These are phyloP conservation scores for Cerioporus squamosus DNA, from an alignment of 1,284 basidiomycete species.

Conservation along the genomic window DNA sequence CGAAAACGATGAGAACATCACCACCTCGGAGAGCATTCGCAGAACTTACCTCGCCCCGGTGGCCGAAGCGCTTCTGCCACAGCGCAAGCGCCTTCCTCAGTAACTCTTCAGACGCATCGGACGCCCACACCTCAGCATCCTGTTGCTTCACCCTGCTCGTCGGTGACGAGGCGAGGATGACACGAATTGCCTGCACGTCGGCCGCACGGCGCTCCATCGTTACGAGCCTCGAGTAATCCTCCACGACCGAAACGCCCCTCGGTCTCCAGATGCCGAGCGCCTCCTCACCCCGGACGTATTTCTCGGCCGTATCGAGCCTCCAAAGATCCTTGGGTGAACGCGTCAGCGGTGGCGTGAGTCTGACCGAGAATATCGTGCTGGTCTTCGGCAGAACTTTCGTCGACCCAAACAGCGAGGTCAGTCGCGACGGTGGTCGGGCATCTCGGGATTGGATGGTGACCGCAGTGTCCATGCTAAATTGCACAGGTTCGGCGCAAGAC, in stretches of 20 bases:
- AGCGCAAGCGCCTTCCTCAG: slow-evolving; percentile 69
- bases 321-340: slow-evolving; percentile 90
- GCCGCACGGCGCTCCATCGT: slow-evolving; percentile 76
- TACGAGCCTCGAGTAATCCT: slow-evolving; percentile 79
- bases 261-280: slow-evolving; percentile 83
- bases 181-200: slow-evolving; percentile 88
- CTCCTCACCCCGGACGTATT: slow-evolving; percentile 93
- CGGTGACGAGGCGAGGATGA: slow-evolving; percentile 67
- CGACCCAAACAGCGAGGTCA: slow-evolving; percentile 78
- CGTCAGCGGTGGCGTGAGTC: slow-evolving; percentile 84
- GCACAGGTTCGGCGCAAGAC: slow-evolving; percentile 80
- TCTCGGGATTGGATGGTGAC: slow-evolving; percentile 88
- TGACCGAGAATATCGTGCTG: slow-evolving; percentile 82
- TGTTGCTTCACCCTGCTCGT: slow-evolving; percentile 49
- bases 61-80: slow-evolving; percentile 85
- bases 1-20: not conserved
- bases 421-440: slow-evolving; percentile 79
- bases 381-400: slow-evolving; percentile 76
- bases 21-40: no score
- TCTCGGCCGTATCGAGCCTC: slow-evolving; percentile 92
- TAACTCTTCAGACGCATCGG: slow-evolving; percentile 66
- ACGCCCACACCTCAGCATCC: slow-evolving; percentile 64
- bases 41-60: slow-evolving; percentile 65
- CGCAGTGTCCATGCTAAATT: slow-evolving; percentile 87
- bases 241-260: slow-evolving; percentile 84